Percentiles rank a stretch among this genome's conserved stretches.
Evolutionary conservation across 108 stramenopile species (phyloP).

Genomic region (Cyclotella baltica): DNA sequence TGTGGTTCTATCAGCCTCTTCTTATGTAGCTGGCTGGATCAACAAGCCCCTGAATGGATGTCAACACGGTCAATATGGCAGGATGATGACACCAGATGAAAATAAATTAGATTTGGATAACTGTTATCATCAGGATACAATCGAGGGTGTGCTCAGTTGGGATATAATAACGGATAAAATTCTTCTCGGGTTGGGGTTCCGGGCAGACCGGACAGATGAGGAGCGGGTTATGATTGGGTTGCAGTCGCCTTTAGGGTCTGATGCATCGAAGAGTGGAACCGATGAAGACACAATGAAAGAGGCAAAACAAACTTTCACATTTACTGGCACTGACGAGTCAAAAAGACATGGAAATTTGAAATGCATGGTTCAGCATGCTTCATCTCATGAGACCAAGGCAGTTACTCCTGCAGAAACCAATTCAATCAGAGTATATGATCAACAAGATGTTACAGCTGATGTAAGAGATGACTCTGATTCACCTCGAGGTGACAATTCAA

Average conservation of each 20-base stretch:
- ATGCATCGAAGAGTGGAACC: not conserved
- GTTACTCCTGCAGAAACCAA: not conserved
- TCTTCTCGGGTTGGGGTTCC: conserved; percentile 8
- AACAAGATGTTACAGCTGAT: not conserved
- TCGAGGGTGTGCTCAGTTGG: not conserved
- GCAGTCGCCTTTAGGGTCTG: not conserved
- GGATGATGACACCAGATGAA: not conserved
- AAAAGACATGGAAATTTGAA: not conserved
- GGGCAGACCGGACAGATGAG: not conserved
- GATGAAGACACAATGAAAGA: no score
- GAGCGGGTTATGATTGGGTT: not conserved
- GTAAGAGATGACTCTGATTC: conserved; percentile 1
- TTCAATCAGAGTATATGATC: not conserved
- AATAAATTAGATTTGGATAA: not conserved
- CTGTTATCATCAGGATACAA: not conserved
- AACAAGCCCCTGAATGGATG: conserved; percentile 3
- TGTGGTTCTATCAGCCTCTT: conserved; percentile 1
- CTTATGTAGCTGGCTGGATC: conserved; percentile 9
- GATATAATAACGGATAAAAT: conserved; percentile 13
- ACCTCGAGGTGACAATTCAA: not conserved
- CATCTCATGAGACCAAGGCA: not conserved
- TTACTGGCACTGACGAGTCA: not conserved
- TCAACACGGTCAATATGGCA: not conserved
- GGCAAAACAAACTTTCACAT: no score
- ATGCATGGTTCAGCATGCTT: not conserved